A percentile compares a stretch with the other conserved stretches of the same genome.
phyloP scores from a whole-genome alignment of 2,329 filamentous ascomycete species.

The Acarospora socialis region DNA sequence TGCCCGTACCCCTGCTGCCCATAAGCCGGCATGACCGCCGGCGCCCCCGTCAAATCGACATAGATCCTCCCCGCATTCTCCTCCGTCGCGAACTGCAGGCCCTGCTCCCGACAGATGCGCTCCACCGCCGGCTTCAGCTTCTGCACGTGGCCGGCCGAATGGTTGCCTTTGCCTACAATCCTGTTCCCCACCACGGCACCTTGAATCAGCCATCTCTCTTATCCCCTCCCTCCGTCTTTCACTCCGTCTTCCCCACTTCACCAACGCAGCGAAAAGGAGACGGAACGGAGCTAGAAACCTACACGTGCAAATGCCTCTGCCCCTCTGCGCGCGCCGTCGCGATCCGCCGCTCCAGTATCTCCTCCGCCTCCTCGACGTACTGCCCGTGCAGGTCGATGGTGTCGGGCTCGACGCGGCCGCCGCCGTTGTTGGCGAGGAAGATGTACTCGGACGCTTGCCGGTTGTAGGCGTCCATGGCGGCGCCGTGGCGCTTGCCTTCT shows the following conservation, averaged over 20 bases:
- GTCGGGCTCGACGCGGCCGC: slow-evolving; percentile 58
- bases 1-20: slow-evolving; percentile 27
- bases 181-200: too few species aligned
- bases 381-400: slow-evolving; percentile 91
- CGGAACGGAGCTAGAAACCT: slow-evolving; percentile 18
- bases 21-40: slow-evolving; percentile 34
- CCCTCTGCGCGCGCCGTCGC: slow-evolving; percentile 58
- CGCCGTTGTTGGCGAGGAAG: slow-evolving; percentile 85
- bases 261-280: background rate
- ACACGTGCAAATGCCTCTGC: slow-evolving; percentile 74
- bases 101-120: slow-evolving; percentile 67
- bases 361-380: slow-evolving; percentile 87
- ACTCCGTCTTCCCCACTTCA: too few species aligned
- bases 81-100: slow-evolving; percentile 71
- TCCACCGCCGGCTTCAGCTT: slow-evolving; percentile 95
- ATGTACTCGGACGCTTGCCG: slow-evolving; percentile 84
- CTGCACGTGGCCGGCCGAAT: slow-evolving; percentile 66
- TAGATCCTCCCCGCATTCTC: slow-evolving; percentile 82
- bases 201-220: too few species aligned
- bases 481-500: slow-evolving; percentile 71
- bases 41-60: slow-evolving; percentile 66
- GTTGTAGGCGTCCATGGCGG: slow-evolving; percentile 78
- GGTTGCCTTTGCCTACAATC: slow-evolving; percentile 92
- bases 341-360: slow-evolving; percentile 77
- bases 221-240: too few species aligned